A percentile compares a stretch with the other conserved stretches of the same genome.
phyloP scores from a whole-genome alignment of 1,284 basidiomycete species.

The Afroboletus lepidellus region DNA sequence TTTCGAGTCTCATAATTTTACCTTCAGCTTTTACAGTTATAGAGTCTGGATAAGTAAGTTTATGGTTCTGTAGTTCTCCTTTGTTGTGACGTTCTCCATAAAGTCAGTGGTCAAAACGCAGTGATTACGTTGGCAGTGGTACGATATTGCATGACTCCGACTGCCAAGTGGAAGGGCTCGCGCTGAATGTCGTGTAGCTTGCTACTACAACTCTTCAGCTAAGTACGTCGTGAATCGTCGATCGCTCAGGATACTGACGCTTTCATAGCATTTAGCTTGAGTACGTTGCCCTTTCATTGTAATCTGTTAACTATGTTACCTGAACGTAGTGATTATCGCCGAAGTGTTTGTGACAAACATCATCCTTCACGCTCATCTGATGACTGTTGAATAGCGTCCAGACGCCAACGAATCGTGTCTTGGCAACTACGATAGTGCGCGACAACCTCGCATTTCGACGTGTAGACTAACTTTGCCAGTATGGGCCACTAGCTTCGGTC shows the following conservation, averaged over 20 bases:
- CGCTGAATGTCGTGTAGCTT: conserved; percentile 3
- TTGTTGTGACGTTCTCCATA: neutral
- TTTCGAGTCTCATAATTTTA: neutral
- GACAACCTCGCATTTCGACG: neutral
- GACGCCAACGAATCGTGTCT: neutral
- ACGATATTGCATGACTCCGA: neutral
- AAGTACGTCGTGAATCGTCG: neutral
- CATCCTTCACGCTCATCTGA: neutral
- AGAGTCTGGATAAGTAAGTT: conserved; percentile 24
- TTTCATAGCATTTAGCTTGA: conserved; percentile 6
- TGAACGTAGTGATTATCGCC: neutral
- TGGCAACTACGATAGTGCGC: neutral
- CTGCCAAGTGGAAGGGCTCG: no score
- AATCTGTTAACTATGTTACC: neutral
- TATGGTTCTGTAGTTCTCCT: neutral
- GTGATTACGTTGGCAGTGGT: conserved; percentile 18
- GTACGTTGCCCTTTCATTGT: conserved; percentile 6
- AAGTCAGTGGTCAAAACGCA: conserved; percentile 18
- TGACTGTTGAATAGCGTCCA: neutral
- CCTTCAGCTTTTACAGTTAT: conserved; percentile 6
- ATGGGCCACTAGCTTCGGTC: neutral
- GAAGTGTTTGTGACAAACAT: conserved; percentile 1
- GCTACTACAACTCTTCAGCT: conserved; percentile 2
- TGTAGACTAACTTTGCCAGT: conserved; percentile 3
- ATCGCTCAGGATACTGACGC: neutral